Evolutionary conservation across 352 stramenopile species (phyloP), one percentile per base, ranked within the genome.

Genomic region (Phytophthora ohioensis): DNA sequence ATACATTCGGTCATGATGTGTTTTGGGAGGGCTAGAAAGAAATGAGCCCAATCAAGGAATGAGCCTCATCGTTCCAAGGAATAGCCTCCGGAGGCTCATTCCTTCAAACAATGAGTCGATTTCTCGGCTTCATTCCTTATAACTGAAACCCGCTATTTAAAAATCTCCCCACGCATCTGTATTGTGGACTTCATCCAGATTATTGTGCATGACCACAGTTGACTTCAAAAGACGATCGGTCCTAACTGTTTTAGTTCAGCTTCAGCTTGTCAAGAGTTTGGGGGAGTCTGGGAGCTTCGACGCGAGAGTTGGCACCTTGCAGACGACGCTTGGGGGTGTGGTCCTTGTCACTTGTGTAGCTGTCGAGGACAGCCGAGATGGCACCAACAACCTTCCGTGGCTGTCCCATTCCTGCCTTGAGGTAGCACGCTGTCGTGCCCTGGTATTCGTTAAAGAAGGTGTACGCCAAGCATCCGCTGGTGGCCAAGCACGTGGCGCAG

Each of bases 401-500:
- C 27, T 70, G 27, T 7, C 70, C 74, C 74, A 76, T 79, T 42
- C 70, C 71, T 3, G 61, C 67, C 53, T 84, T 84, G 21, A 84
- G 67, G 58, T 64, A 84, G 48, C 76, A 84, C n/a, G 70, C 65
- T 3, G 76, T 78, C 15, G 67, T 71, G 34, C 71, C 58, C 4
- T 60, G 56, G 39, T 70, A 73, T 31, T 74, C 67, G 32, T 69
- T 75, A 17, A 91, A 48, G 45, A 85, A 89, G 32, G 82, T 85
- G 75, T 88, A 90, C 9, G 75, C 82, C 52, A 78, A 70, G 56
- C 82, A 88, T 0, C 71, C 75, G 3, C 35, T 67, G 9, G 73
- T 86, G n/a, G 66, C 46, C 47, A 77, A 61, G 48, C 81, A 91
- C 48, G 69, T 60, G 15, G 65, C 64, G 55, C 80, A 88, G 70